Conservation (phyloP, 805 yeast species). For the Jamesozyma piceae region DNA sequence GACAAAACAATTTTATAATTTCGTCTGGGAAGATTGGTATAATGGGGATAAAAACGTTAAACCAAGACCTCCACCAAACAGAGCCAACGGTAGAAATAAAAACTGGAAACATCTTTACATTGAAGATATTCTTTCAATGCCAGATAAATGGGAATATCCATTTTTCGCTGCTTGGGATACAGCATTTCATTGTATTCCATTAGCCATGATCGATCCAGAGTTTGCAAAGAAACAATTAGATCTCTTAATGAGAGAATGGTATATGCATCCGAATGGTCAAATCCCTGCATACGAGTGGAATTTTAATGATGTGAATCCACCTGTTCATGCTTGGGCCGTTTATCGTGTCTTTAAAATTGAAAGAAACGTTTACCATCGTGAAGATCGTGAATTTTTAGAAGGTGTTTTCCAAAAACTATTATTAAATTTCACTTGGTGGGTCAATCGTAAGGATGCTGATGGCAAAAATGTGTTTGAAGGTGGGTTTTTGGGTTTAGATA, state of each 20-base stretch:
- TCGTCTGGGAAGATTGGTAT: conserved; percentile 79
- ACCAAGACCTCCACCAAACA: conserved; percentile 64
- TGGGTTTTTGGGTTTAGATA: conserved; percentile 86
- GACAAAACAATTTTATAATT: conserved; percentile 87
- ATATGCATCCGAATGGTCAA: conserved; percentile 96
- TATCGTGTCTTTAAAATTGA: conserved; percentile 83
- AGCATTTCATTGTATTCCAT: conserved; percentile 87
- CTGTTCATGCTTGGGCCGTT: conserved; percentile 95
- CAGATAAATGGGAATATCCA: conserved; percentile 94
- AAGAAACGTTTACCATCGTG: conserved; percentile 72
- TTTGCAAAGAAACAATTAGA: conserved; percentile 86
- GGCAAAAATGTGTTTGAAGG: conserved; percentile 92
- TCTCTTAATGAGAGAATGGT: conserved; percentile 85
- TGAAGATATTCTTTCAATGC: conserved; percentile 80
- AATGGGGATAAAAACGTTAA: conserved; percentile 73
- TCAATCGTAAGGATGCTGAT: conserved; percentile 75
- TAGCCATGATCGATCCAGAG: conserved; percentile 87
- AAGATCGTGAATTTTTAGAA: conserved; percentile 77
- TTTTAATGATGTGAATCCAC: conserved; percentile 89
- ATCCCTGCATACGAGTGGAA: conserved; percentile 97
- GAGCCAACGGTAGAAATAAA: conserved; percentile 77
- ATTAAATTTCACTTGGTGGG: conserved; percentile 96
- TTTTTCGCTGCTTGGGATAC: conserved; percentile 97
- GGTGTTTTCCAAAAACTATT: conserved; percentile 82
- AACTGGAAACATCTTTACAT: conserved; percentile 87